Evolutionary conservation across 106 monocot genomes (phyloP).

Genomic region (Triglochin maritima): DNA sequence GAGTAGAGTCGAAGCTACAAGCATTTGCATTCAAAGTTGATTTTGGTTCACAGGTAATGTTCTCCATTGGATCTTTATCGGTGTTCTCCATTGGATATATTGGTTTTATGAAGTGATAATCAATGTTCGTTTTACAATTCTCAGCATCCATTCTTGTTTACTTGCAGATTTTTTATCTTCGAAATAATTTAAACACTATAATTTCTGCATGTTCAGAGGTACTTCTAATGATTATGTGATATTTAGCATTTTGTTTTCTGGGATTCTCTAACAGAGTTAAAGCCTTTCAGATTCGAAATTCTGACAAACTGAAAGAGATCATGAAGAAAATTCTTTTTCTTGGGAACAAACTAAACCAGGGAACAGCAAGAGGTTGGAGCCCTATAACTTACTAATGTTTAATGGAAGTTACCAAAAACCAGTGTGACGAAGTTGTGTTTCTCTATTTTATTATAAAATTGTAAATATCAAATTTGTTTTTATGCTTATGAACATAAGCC

Average conservation of each 20-base stretch:
- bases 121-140: not conserved
- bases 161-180: conserved; percentile 53
- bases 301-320: conserved; percentile 78
- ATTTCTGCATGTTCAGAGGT: conserved; percentile 70
- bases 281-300: conserved; percentile 51
- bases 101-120: not conserved
- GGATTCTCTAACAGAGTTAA: not conserved
- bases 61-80: not conserved
- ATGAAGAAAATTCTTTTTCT: conserved; percentile 83
- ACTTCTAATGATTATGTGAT: not conserved
- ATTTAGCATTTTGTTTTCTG: not conserved
- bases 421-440: not conserved
- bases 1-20: conserved; percentile 53
- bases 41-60: conserved; percentile 35
- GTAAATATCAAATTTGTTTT: not conserved
- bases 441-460: not conserved
- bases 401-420: not conserved
- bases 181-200: conserved; percentile 46
- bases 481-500: not conserved
- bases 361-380: conserved; percentile 72
- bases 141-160: not conserved
- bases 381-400: not conserved
- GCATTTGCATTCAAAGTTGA: conserved; percentile 64
- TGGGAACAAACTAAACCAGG: conserved; percentile 85
- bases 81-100: not conserved